phyloP scores from a whole-genome alignment of 257 asterid species.

The Cruciata laevipes region DNA sequence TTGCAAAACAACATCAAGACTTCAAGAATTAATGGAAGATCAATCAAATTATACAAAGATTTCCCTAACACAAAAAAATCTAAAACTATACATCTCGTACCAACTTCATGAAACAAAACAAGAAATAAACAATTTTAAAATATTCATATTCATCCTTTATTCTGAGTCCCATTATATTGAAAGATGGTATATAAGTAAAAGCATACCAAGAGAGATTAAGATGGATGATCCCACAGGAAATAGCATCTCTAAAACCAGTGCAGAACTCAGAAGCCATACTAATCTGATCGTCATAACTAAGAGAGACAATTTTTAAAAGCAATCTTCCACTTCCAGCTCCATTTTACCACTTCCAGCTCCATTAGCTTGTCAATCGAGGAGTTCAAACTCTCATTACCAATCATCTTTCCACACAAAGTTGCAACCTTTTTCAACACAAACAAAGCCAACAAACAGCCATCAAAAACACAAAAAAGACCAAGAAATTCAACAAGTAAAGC shows the following conservation, averaged over 20 bases:
- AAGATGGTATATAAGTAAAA: too few species aligned
- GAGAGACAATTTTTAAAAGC: constrained; percentile 63
- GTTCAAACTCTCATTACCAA: constrained; percentile 43
- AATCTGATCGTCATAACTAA: constrained; percentile 85
- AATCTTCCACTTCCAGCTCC: constrained; percentile 52
- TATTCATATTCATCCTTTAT: too few species aligned
- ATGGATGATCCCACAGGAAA: constrained; percentile 80
- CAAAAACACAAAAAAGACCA: not conserved
- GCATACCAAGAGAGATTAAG: too few species aligned
- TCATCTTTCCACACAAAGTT: constrained; percentile 20
- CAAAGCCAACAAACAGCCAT: not conserved
- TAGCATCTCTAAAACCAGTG: constrained; percentile 90
- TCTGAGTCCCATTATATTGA: too few species aligned
- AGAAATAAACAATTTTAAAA: too few species aligned
- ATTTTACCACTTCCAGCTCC: constrained; percentile 30
- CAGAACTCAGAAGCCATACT: constrained; percentile 94
- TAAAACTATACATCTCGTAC: constrained; percentile 47
- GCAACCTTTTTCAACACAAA: constrained; percentile 3
- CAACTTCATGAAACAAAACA: too few species aligned
- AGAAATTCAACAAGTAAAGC: too few species aligned
- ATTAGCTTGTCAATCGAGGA: constrained; percentile 59
- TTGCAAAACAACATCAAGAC: not conserved
- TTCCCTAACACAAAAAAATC: too few species aligned
- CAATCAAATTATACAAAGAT: not conserved
- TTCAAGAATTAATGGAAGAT: not conserved